A percentile compares a stretch with the other conserved stretches of the same genome.
These are phyloP conservation scores for Trichopus zeylanicus DNA, from an alignment of 116 monocot genomes.

Conservation along the genomic window DNA sequence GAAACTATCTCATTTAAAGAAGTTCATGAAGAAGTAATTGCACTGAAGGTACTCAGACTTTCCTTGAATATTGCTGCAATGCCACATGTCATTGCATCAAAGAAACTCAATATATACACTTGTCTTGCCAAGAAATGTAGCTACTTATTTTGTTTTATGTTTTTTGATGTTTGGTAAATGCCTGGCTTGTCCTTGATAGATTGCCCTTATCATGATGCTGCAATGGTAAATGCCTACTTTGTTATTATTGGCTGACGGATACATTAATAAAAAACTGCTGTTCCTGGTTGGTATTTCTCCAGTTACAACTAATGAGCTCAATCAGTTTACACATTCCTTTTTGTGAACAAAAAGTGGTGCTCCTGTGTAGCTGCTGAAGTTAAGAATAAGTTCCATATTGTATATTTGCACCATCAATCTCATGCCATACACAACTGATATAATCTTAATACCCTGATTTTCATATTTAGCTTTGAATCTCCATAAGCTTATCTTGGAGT, in stretches of 20 bases:
- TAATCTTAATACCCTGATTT: not conserved
- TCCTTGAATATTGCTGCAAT: not conserved
- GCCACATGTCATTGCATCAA: not conserved
- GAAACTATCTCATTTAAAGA: conserved; percentile 66
- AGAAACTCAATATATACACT: not conserved
- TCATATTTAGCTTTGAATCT: not conserved
- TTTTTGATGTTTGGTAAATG: too few species aligned
- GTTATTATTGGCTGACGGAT: too few species aligned
- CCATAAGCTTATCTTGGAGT: not conserved
- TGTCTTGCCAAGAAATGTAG: too few species aligned
- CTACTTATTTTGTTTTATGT: not conserved
- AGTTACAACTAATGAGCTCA: too few species aligned
- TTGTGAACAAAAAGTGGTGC: too few species aligned
- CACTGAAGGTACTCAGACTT: conserved; percentile 57
- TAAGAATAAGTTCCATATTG: not conserved
- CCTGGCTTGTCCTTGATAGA: too few species aligned
- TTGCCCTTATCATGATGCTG: too few species aligned
- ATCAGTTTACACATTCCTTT: too few species aligned
- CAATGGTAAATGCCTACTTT: too few species aligned
- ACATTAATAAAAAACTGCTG: too few species aligned
- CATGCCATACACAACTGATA: not conserved
- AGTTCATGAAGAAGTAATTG: conserved; percentile 49
- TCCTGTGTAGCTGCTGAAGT: not conserved
- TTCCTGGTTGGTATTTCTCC: too few species aligned
- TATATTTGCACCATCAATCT: not conserved